Conservation (phyloP, 257 asterid genomes). For the Ligustrum vulgare region DNA sequence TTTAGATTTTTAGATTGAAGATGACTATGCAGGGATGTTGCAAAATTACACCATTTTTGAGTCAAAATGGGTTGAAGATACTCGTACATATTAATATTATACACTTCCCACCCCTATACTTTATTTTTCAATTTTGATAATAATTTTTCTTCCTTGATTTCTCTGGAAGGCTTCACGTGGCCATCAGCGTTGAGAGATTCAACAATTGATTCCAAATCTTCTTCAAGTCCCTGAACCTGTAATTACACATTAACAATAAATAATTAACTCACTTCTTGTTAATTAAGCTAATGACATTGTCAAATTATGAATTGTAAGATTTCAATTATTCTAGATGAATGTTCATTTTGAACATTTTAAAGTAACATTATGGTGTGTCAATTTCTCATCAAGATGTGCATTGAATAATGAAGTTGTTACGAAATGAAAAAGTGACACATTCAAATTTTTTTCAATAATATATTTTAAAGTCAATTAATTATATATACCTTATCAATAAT, state of each 20-base stretch:
- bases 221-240: conserved; percentile 53
- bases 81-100: background rate
- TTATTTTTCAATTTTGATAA: background rate
- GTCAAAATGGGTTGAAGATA: too few species aligned
- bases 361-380: too few species aligned
- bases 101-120: background rate
- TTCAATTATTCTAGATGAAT: too few species aligned
- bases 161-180: background rate
- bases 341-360: too few species aligned
- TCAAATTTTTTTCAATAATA: conserved; percentile 6
- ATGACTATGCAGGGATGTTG: too few species aligned
- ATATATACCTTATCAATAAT: conserved; percentile 56
- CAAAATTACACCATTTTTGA: too few species aligned
- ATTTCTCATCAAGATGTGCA: too few species aligned
- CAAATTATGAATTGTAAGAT: background rate
- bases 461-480: conserved; percentile 6
- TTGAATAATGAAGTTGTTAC: too few species aligned
- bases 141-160: background rate
- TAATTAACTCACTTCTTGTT: background rate
- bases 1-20: too few species aligned
- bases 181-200: conserved; percentile 21
- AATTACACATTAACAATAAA: background rate
- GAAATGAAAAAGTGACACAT: too few species aligned
- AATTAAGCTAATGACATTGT: background rate
- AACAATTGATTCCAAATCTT: conserved; percentile 34